These are phyloP conservation scores for Penicillium polonicum DNA, from an alignment of 2,329 filamentous ascomycete species.

Conservation along the genomic window DNA sequence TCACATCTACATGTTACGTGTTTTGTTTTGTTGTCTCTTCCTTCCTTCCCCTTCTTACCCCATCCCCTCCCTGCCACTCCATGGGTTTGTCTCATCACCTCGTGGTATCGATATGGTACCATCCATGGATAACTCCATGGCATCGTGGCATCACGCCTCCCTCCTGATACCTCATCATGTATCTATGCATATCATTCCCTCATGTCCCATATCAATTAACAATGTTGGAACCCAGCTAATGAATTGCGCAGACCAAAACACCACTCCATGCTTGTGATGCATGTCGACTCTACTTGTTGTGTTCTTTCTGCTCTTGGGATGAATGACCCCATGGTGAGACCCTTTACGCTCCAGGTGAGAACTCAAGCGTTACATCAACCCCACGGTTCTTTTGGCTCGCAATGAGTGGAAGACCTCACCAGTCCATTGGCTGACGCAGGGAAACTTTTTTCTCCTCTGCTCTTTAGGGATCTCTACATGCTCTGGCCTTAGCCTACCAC, in stretches of 20 bases:
- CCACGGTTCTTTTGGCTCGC: background rate
- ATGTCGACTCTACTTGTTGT: background rate
- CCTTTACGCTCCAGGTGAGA: background rate
- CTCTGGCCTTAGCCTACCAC: too few species aligned
- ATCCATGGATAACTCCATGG: background rate
- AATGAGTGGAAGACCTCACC: slow-evolving; percentile 1
- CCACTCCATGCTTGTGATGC: background rate
- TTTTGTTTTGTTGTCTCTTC: background rate
- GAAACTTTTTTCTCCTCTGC: background rate
- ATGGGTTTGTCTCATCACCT: background rate
- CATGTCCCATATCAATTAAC: background rate
- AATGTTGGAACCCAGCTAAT: background rate
- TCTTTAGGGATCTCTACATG: background rate
- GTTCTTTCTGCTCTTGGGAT: background rate
- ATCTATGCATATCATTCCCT: background rate
- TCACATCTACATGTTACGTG: too few species aligned
- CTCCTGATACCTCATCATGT: background rate
- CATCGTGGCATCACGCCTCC: background rate
- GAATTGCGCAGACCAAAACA: background rate
- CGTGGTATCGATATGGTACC: background rate
- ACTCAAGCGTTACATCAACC: background rate
- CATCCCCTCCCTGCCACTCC: background rate
- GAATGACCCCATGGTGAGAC: background rate
- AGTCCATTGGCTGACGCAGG: slow-evolving; percentile 1
- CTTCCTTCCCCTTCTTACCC: too few species aligned